Conservation (phyloP, 2,329 filamentous ascomycete genomes). For the Fusarium proliferatum region DNA sequence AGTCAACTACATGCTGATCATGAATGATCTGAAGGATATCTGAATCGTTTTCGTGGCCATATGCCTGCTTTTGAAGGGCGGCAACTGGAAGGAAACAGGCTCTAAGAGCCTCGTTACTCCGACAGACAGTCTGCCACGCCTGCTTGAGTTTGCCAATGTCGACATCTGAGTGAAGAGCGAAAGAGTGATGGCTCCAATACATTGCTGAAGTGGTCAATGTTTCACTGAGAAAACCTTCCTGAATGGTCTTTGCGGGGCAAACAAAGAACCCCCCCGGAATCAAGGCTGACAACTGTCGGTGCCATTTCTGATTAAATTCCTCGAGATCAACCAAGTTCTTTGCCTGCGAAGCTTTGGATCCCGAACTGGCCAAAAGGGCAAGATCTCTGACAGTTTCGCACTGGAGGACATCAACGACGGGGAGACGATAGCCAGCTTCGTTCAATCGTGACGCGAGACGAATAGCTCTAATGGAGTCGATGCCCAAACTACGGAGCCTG, state of each 20-base stretch:
- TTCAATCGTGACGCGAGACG: constrained; percentile 3
- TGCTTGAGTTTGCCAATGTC: not conserved
- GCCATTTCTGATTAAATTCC: constrained; percentile 3
- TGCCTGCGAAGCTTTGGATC: not conserved
- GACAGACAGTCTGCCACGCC: not conserved
- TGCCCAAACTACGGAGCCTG: constrained; percentile 1
- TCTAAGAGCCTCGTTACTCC: not conserved
- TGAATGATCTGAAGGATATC: not conserved
- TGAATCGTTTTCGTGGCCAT: not conserved
- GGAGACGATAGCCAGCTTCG: not conserved
- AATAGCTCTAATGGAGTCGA: constrained; percentile 10
- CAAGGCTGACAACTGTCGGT: not conserved
- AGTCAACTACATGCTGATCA: not conserved
- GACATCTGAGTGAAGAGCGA: not conserved
- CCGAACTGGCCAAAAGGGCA: not conserved
- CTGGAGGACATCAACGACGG: constrained; percentile 5
- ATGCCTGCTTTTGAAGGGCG: not conserved
- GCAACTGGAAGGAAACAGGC: constrained; percentile 1
- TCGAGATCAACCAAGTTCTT: not conserved
- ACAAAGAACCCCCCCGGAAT: constrained; percentile 1
- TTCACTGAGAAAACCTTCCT: not conserved
- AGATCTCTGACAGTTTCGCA: constrained; percentile 5
- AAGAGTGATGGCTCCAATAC: constrained; percentile 6
- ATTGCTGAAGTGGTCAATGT: not conserved
- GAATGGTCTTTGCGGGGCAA: not conserved